Evolutionary conservation across 1,284 basidiomycete genomes (phyloP).

Genomic region (Tylopilus orsonianus): DNA sequence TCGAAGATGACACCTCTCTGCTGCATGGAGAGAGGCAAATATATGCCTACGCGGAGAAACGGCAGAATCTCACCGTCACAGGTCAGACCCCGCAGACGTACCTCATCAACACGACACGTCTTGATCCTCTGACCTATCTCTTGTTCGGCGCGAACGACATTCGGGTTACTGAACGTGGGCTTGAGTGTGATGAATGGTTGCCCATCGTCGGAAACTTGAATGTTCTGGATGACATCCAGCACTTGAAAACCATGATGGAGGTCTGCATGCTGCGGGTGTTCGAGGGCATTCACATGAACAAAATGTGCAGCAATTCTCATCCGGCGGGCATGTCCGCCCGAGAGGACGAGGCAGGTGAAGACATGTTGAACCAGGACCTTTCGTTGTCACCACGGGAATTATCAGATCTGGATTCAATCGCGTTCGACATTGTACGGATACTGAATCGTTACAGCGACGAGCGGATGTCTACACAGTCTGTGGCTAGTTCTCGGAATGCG

Average conservation of each 20-base stretch:
- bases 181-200: slow-evolving; percentile 91
- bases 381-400: slow-evolving; percentile 66
- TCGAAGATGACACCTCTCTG: slow-evolving; percentile 38
- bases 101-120: slow-evolving; percentile 79
- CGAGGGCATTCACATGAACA: slow-evolving; percentile 73
- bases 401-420: slow-evolving; percentile 72
- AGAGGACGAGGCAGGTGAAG: slow-evolving; percentile 64
- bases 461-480: slow-evolving; percentile 53
- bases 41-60: slow-evolving; percentile 86
- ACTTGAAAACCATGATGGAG: slow-evolving; percentile 84
- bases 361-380: slow-evolving; percentile 44
- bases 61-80: slow-evolving; percentile 64
- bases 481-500: slow-evolving; percentile 59
- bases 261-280: slow-evolving; percentile 88
- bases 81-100: slow-evolving; percentile 61
- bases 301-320: slow-evolving; percentile 33
- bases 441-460: slow-evolving; percentile 68
- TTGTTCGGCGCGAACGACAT: slow-evolving; percentile 89
- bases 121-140: slow-evolving; percentile 91
- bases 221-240: slow-evolving; percentile 81
- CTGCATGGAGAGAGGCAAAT: slow-evolving; percentile 69
- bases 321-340: slow-evolving; percentile 41
- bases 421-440: slow-evolving; percentile 71
- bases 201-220: slow-evolving; percentile 80
- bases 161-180: slow-evolving; percentile 61